Percentiles rank a stretch among this genome's conserved stretches.
These are phyloP conservation scores for Anthracocystis panici-leucophaei DNA, from an alignment of 1,284 basidiomycete genomes.

Conservation along the genomic window DNA sequence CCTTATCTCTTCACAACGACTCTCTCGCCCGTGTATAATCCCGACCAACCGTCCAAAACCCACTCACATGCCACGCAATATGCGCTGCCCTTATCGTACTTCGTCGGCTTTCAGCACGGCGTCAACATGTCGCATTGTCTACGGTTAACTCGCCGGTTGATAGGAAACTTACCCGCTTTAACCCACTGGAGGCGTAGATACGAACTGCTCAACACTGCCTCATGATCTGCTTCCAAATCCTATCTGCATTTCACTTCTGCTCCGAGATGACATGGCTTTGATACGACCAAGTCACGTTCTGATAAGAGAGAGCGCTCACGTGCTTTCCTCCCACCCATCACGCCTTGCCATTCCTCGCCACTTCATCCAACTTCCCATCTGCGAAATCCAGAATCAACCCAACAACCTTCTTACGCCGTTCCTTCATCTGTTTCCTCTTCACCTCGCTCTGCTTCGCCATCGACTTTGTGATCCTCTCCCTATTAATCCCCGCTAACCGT, in stretches of 20 bases:
- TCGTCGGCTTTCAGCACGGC: slow-evolving; percentile 1
- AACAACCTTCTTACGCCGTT: slow-evolving; percentile 30
- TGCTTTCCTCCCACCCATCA: not conserved
- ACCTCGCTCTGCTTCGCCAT: not conserved
- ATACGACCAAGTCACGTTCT: no score
- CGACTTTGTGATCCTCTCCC: slow-evolving; percentile 7
- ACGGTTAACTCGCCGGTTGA: not conserved
- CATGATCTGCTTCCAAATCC: no score
- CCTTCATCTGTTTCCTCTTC: slow-evolving; percentile 18
- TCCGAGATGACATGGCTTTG: not conserved
- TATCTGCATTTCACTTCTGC: no score
- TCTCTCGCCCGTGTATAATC: no score
- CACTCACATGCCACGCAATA: no score
- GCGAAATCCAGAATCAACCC: slow-evolving; percentile 34
- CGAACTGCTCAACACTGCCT: no score
- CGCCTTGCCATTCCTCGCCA: slow-evolving; percentile 1
- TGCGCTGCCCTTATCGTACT: not conserved
- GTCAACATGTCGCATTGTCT: not conserved
- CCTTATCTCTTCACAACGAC: no score
- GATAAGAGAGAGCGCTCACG: not conserved
- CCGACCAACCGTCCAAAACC: no score
- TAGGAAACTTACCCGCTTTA: not conserved
- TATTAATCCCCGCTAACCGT: slow-evolving; percentile 8
- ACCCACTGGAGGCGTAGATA: not conserved
- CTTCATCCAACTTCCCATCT: slow-evolving; percentile 29